Base-by-base conservation (phyloP, 2,329 filamentous ascomycete species). In the Chaetomium olivaceum region DNA sequence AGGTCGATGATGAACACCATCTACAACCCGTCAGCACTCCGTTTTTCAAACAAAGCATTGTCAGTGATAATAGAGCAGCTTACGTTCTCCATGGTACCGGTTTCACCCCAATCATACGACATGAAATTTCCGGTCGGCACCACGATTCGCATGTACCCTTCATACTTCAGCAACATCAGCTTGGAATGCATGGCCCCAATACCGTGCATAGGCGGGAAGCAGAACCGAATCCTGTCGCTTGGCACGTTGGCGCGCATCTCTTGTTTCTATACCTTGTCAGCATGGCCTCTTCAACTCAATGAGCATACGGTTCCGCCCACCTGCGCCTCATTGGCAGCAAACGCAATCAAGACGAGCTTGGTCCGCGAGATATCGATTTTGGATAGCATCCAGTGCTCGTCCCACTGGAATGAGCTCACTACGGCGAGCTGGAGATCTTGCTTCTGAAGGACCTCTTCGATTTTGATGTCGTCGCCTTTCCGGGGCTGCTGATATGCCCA, bases 1-100 rank as follows among this genome's bases (percentile, higher is more conserved):
- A 98, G 85, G 75, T 99, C 95, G 70, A 99, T 93, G n/a, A 98
- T 75, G 75, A 97, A 98, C 8, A 93, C 87, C 72, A 89, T 89
- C 88, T 91, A 43, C 21, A 19, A 54, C n/a, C 39, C 33, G 12
- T 48, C 31, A 56, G 50, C 33, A 12, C 31, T 64, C 25, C 19
- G 2, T 29, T 8, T 9, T 7, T 8, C 16, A 25, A 27, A 5
- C 39, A 19, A 27, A 65, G 51, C 57, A 66, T 70, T 2, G 2
- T 72, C 67, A 59, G 2, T 16, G 39, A n/a, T 23, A 19, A 16
- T 29, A 29, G 19, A 14, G 27, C 27, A 8, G 51, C 83, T 65
- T 73, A 90, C 89, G 76, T 97, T 97, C 77, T 97, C 93, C 88
- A 97, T 91, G 2, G 88, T 78, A 7, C 91, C 91, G 1, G 83